Percentiles rank a stretch among this genome's conserved stretches.
Conservation (phyloP, 2,329 filamentous ascomycete genomes). For the Claviceps arundinis region DNA sequence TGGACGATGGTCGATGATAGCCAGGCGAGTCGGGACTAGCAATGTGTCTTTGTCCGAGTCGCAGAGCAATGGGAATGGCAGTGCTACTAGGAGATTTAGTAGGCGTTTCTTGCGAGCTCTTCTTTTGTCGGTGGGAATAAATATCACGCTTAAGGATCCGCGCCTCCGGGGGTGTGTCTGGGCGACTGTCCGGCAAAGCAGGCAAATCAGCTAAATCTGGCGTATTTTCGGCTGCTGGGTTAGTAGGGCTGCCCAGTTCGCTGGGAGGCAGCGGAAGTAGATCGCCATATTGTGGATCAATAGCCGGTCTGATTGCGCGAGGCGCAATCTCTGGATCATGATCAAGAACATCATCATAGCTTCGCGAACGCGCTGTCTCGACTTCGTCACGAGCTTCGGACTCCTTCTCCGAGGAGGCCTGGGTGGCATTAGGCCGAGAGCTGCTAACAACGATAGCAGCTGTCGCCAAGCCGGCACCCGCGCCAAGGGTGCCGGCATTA, state of each 20-base stretch:
- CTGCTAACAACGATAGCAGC: slow-evolving; percentile 26
- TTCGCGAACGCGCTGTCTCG: slow-evolving; percentile 9
- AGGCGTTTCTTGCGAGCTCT: slow-evolving; percentile 34
- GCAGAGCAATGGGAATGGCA: slow-evolving; percentile 43
- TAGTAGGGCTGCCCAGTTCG: slow-evolving; percentile 35
- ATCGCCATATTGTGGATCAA: slow-evolving; percentile 54
- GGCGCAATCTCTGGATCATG: slow-evolving; percentile 43
- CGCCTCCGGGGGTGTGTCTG: slow-evolving; percentile 40
- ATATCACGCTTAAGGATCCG: slow-evolving; percentile 26
- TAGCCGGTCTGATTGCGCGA: slow-evolving; percentile 48
- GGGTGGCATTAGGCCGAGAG: slow-evolving; percentile 32
- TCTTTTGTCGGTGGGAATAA: slow-evolving; percentile 32
- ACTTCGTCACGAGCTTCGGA: slow-evolving; percentile 14
- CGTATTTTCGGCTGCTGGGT: slow-evolving; percentile 23
- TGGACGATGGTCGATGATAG: slow-evolving; percentile 25
- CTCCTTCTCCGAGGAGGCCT: slow-evolving; percentile 26
- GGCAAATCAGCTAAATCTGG: slow-evolving; percentile 42
- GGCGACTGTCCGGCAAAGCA: slow-evolving; percentile 45
- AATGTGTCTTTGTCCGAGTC: slow-evolving; percentile 30
- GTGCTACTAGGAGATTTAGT: slow-evolving; percentile 41
- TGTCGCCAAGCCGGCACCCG: slow-evolving; percentile 51
- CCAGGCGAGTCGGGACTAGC: slow-evolving; percentile 30
- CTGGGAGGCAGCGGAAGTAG: slow-evolving; percentile 51
- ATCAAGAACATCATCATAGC: slow-evolving; percentile 21
- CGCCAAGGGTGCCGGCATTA: slow-evolving; percentile 58